A percentile compares a stretch with the other conserved stretches of the same genome.
These are phyloP conservation scores for Candolleomyces aberdarensis DNA, from an alignment of 768 basidiomycete species.

Conservation along the genomic window DNA sequence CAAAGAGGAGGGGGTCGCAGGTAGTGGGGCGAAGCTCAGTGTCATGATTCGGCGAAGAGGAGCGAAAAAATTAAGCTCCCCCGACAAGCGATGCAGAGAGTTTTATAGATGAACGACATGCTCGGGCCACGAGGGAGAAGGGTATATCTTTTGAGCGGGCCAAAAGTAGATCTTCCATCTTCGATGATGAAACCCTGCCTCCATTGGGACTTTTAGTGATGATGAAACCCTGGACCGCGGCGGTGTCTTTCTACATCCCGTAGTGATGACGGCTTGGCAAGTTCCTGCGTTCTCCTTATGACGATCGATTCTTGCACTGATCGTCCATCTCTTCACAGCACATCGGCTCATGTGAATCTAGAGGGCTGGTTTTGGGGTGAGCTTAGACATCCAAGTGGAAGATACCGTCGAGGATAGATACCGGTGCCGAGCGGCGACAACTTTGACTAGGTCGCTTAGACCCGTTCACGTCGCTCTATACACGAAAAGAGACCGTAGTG, in stretches of 20 bases:
- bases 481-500: not conserved
- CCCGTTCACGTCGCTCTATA: not conserved
- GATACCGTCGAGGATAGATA: not conserved
- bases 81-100: slow-evolving; percentile 37
- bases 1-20: slow-evolving; percentile 4
- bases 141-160: slow-evolving; percentile 6
- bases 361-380: not conserved
- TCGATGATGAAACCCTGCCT: slow-evolving; percentile 4
- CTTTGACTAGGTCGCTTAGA: not conserved
- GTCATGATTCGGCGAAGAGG: slow-evolving; percentile 2
- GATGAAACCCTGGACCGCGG: not conserved
- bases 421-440: not conserved
- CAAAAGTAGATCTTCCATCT: slow-evolving; percentile 9
- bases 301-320: not conserved
- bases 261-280: not conserved
- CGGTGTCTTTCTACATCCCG: not conserved
- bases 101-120: slow-evolving; percentile 37
- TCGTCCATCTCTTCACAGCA: not conserved
- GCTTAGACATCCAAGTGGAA: not conserved
- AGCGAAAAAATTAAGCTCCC: not conserved
- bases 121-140: slow-evolving; percentile 35
- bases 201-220: not conserved
- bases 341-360: not conserved
- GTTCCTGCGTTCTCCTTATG: slow-evolving; percentile 1
- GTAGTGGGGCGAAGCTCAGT: not conserved